A percentile compares a stretch with the other conserved stretches of the same genome.
Conservation (phyloP, 129 eudicot genomes). For the Ambrosia artemisiifolia region DNA sequence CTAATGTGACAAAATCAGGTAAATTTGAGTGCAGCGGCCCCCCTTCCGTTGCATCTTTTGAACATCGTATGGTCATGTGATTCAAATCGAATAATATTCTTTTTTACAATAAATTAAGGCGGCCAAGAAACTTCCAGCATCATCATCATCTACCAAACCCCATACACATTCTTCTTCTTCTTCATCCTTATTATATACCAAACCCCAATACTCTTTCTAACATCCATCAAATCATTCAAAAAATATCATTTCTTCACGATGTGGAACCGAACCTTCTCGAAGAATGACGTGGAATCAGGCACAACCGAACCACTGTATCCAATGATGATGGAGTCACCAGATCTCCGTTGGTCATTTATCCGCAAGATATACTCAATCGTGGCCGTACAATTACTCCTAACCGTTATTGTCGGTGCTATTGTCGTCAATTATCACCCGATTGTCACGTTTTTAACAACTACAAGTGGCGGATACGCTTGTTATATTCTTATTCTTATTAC, state of each 20-base stretch:
- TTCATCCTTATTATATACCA: neutral
- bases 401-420: slow-evolving; percentile 64
- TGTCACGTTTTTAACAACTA: slow-evolving; percentile 48
- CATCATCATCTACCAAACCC: neutral
- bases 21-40: no score
- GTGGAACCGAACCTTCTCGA: slow-evolving; percentile 54
- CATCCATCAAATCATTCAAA: neutral
- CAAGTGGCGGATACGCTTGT: slow-evolving; percentile 58
- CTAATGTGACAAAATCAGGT: no score
- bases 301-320: slow-evolving; percentile 53
- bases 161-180: neutral
- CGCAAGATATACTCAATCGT: slow-evolving; percentile 77
- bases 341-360: slow-evolving; percentile 85
- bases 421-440: slow-evolving; percentile 67
- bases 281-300: slow-evolving; percentile 63
- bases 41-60: no score
- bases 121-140: neutral
- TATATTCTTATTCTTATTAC: slow-evolving; percentile 62
- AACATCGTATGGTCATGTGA: no score
- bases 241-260: slow-evolving; percentile 17
- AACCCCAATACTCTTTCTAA: neutral
- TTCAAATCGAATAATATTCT: no score
- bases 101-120: neutral
- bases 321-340: slow-evolving; percentile 65
- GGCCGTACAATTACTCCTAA: slow-evolving; percentile 67